Percentiles rank a stretch among this genome's conserved stretches.
Conservation (phyloP, 495 filamentous ascomycete species). For the Sordaria brevicollis region DNA sequence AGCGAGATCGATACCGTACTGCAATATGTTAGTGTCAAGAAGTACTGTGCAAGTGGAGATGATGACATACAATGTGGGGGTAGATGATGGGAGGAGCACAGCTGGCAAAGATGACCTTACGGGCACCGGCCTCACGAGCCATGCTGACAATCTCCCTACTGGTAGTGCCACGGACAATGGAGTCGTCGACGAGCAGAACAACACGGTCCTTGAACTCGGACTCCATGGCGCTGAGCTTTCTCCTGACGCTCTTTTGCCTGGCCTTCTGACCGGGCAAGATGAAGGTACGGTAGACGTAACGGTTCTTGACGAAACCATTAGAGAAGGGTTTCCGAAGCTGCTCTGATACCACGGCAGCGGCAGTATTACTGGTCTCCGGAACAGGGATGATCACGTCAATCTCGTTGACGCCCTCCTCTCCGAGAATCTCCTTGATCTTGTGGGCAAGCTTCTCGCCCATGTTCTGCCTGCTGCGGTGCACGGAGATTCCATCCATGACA, state of each 20-base stretch:
- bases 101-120: slow-evolving; percentile 81
- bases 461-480: slow-evolving; percentile 77
- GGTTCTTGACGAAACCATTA: slow-evolving; percentile 74
- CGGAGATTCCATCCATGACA: slow-evolving; percentile 85
- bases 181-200: slow-evolving; percentile 85
- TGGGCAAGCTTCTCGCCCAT: slow-evolving; percentile 87
- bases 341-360: slow-evolving; percentile 70
- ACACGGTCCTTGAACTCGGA: slow-evolving; percentile 78
- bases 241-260: slow-evolving; percentile 66
- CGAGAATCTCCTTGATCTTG: slow-evolving; percentile 63
- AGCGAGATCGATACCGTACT: slow-evolving; percentile 86
- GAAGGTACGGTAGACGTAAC: slow-evolving; percentile 93
- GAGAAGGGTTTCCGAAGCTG: slow-evolving; percentile 70
- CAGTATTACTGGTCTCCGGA: slow-evolving; percentile 51
- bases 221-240: slow-evolving; percentile 76
- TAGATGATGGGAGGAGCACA: slow-evolving; percentile 78
- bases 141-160: slow-evolving; percentile 86
- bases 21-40: not conserved
- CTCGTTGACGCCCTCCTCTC: slow-evolving; percentile 62
- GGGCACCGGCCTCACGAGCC: slow-evolving; percentile 84
- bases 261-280: slow-evolving; percentile 87
- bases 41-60: not conserved
- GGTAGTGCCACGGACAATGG: slow-evolving; percentile 88
- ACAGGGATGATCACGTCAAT: slow-evolving; percentile 61
- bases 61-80: slow-evolving; percentile 33